Evolutionary conservation across 805 yeast species (phyloP), one percentile per base, ranked within the genome.

Genomic region (Yamadazyma endophytica): DNA sequence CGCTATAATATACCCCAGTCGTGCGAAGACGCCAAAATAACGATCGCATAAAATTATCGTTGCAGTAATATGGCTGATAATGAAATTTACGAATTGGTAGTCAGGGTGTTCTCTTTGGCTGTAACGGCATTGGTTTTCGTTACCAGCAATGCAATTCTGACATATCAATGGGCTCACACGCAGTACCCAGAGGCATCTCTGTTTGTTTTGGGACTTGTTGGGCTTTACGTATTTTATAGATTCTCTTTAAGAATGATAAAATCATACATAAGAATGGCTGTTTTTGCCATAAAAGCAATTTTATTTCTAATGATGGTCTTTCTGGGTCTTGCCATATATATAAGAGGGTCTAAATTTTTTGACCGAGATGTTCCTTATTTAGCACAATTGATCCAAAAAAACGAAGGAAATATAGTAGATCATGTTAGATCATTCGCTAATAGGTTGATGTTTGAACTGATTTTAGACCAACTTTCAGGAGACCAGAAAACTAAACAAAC

Each of bases 281-380:
- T 48, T 15, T 28, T 38, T n/a, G 29, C 45, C 15, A 14, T 54
- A 25, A 56, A 52, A 34, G 18, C 44, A 5, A 12, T 43, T 9
- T 19, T 53, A 5, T 27, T 43, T 4, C 18, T 53, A 20, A 17
- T 47, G 2, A 24, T 47, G 11, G 21, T 53, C 4, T 9, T 38
- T 14, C 9, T 49, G 4, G 37, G 46, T 8, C 33, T 46, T 12
- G 32, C 46, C 9, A 30, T 53, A 1, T 54, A 54, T 28, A 30
- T 50, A 11, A 35, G 62, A 28, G 62, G 62, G 1, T 33, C 40
- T 17, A 33, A 33, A 4, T 43, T 56, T 17, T 31, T 55, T 16
- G 23, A 40, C 5, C 44, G 42, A 15, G 52, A 45, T 27, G 11
- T 47, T 9, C 48, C 42, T 13, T 28, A 35, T 23, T 16, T 35